A percentile compares a stretch with the other conserved stretches of the same genome.
Evolutionary conservation across 2,329 filamentous ascomycete species (phyloP).

Genomic region (Didymella keratinophila): DNA sequence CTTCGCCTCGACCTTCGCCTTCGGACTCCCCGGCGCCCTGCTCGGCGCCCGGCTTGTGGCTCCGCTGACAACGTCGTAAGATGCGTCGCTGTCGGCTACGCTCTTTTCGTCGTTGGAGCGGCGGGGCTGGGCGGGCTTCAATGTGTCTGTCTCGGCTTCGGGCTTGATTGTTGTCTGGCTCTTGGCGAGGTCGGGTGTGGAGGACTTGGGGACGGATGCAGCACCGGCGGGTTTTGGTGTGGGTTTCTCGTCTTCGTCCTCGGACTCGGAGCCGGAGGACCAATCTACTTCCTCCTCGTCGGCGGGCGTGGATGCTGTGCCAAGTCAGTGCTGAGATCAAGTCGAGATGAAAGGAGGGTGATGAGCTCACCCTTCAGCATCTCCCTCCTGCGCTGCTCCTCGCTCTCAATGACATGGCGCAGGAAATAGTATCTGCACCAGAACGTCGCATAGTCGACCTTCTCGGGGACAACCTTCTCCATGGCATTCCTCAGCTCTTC

Average conservation of each 20-base stretch:
- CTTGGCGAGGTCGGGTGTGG: slow-evolving; percentile 37
- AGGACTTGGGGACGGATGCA: slow-evolving; percentile 11
- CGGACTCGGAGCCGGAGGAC: slow-evolving; percentile 74
- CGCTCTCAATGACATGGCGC: slow-evolving; percentile 88
- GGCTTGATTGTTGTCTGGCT: slow-evolving; percentile 53
- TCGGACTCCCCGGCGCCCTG: slow-evolving; percentile 65
- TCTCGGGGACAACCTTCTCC: slow-evolving; percentile 94
- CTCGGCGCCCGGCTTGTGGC: slow-evolving; percentile 72
- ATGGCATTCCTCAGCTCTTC: slow-evolving; percentile 85
- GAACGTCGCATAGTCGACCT: slow-evolving; percentile 87
- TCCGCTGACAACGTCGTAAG: slow-evolving; percentile 87
- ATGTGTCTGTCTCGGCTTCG: slow-evolving; percentile 33
- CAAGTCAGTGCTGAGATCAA: background rate
- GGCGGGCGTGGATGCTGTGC: slow-evolving; percentile 66
- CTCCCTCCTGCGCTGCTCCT: slow-evolving; percentile 87
- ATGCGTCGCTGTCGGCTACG: slow-evolving; percentile 90
- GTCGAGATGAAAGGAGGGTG: too few relatives aligned
- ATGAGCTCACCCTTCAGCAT: slow-evolving; percentile 80
- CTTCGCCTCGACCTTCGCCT: slow-evolving; percentile 57
- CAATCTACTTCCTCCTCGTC: slow-evolving; percentile 76
- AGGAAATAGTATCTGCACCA: slow-evolving; percentile 98
- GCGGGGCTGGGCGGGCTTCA: slow-evolving; percentile 69
- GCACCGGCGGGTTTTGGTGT: slow-evolving; percentile 18
- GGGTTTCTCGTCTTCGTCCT: slow-evolving; percentile 30
- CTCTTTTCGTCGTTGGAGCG: slow-evolving; percentile 77